Evolutionary conservation across 164 flowering plant species (phyloP).

Genomic region (Berberis thunbergii): DNA sequence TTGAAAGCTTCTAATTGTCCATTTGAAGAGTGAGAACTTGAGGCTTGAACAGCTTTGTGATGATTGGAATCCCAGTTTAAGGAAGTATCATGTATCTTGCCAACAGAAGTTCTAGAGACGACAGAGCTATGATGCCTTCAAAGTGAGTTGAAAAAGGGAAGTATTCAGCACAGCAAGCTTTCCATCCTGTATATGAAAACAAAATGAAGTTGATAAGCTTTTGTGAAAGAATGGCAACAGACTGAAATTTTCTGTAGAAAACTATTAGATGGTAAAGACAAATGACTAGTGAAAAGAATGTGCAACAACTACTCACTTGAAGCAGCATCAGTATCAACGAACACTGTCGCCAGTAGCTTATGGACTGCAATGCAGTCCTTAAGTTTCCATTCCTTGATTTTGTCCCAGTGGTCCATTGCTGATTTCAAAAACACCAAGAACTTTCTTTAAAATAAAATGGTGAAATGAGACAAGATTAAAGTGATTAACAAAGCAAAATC

Average conservation of each 20-base stretch:
- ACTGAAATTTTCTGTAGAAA: background rate
- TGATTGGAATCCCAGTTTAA: constrained; percentile 44
- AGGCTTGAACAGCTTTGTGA: constrained; percentile 13
- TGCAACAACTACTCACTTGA: constrained; percentile 45
- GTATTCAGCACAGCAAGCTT: constrained; percentile 55
- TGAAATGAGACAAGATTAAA: background rate
- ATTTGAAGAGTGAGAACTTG: constrained; percentile 33
- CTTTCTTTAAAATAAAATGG: background rate
- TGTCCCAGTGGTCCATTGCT: constrained; percentile 65
- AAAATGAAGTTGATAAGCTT: background rate
- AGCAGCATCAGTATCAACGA: constrained; percentile 64
- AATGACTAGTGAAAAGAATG: background rate
- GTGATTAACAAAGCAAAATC: background rate
- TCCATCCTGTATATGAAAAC: constrained; percentile 66
- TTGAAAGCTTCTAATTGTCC: constrained; percentile 66
- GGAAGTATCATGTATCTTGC: constrained; percentile 18
- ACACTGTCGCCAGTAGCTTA: constrained; percentile 43
- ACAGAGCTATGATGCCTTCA: constrained; percentile 73
- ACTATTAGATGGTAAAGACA: background rate
- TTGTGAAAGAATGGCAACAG: background rate
- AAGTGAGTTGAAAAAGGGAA: constrained; percentile 84
- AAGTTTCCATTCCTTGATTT: constrained; percentile 60
- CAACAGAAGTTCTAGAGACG: constrained; percentile 21
- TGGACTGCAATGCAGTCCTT: constrained; percentile 78
- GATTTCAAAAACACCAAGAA: constrained; percentile 3